Base-by-base conservation (phyloP, 345 rosid genomes). In the Noccaea caerulescens region DNA sequence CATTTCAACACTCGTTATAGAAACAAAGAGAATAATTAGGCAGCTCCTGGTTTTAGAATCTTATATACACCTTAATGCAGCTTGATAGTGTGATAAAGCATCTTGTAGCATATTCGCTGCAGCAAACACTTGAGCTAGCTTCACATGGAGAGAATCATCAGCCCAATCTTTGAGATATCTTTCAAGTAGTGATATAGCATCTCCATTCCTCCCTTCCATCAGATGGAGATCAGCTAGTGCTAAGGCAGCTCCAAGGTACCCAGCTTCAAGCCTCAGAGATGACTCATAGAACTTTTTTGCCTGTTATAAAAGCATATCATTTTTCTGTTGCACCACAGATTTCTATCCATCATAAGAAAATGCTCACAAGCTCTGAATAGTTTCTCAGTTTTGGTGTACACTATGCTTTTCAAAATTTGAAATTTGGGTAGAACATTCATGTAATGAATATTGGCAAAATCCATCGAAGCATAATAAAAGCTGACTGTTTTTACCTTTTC, bases 231-330 rank as follows among this genome's bases (percentile, higher is more conserved):
- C 99, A 8, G 99, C 99, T 66, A 94, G 77, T 66, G 98, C 99
- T 77, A 94, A 80, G 53, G 96, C 98, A 45, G 97, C 99, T 72
- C 96, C 99, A 55, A 94, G 96, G 80, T 83, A 91, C 58, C 96
- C 93, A 51, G 98, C 95, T 83, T 94, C 98, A 45, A 91, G 87
- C 77, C 98, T 84, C 73, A 94, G 86, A 11, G 96, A 89, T 44
- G 99, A 94, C 80, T 94, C 99, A 11, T 89, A 94, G 75, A 94
- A 89, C 80, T 88, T 94, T 69, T 94, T 94, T 16, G 96, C 99
- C 98, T 94, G 85, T 81, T 43, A 51, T 61, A 60, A 52, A 43
- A 55, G 33, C 69, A 34, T 30, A n/a, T 61, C 45, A 60, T 8
- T 62, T n/a, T 13, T 51, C 68, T 52, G 27, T 52, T 51, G 50